Base-by-base conservation (phyloP, 2,329 filamentous ascomycete species). In the Zasmidium cellare region DNA sequence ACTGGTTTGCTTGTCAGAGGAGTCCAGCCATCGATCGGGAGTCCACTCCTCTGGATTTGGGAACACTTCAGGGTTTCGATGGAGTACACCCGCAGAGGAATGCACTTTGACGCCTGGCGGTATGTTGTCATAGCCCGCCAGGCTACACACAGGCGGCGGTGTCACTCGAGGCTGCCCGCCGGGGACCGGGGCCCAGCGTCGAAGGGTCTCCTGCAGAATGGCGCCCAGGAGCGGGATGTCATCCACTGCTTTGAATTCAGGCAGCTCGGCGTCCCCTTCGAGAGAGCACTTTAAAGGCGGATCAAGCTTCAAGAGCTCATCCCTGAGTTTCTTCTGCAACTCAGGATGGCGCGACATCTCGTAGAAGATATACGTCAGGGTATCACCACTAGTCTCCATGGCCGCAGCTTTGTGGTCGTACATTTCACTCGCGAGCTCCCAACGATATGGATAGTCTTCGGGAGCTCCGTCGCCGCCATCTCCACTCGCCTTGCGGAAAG, bases 351-450 rank as follows among this genome's bases (percentile, higher is more conserved):
- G 54, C 9, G 58, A 63, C 16, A 66, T 75, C 35, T 85, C 78
- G 74, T 85, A 85, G 19, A 82, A 72, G 1, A 84, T 67, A 64
- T 87, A 89, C 1, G 81, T 83, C 24, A 89, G 73, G 0, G 82
- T 84, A 23, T 90, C 84, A 0, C 85, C 87, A 6, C 86, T 87
- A 0, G 89, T 92, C 69, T 92, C 89, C 60, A 90, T 87, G 0
- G 88, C 89, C 0, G 89, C 89, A 2, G 88, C 82, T 5, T 90
- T 77, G 61, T 92, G 88, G 65, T 92, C 89, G 41, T 89, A 81
- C 58, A 89, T 77, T 67, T 92, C 89, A 31, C 85, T 88, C 1
- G 87, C 86, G 35, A 61, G 28, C 28, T 54, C 46, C 46, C 49
- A 23, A 47, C 24, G 20, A 89, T 77, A 3, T 22, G 44, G 41